These are phyloP conservation scores for Phaeosphaeriaceae sp. DNA, from an alignment of 2,329 filamentous ascomycete genomes.

Conservation along the genomic window DNA sequence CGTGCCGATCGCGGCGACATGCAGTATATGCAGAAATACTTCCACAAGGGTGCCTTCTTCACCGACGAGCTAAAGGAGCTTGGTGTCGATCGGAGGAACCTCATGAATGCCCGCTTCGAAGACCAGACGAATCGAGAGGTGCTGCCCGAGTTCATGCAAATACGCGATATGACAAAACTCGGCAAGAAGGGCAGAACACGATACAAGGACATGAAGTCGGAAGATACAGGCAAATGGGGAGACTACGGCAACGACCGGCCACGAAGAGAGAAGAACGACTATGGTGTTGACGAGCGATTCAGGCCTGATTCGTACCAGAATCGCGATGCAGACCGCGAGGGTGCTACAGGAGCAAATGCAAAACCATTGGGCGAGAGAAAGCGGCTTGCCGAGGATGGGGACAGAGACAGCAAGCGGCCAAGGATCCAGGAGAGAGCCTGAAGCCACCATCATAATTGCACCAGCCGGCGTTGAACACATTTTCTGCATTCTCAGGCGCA, in stretches of 20 bases:
- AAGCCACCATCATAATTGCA: conserved; percentile 7
- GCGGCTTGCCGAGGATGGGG: conserved; percentile 46
- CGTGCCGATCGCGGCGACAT: conserved; percentile 77
- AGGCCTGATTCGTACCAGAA: conserved; percentile 63
- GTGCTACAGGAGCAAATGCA: conserved; percentile 72
- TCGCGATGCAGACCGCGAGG: conserved; percentile 45
- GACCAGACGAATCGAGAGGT: conserved; percentile 82
- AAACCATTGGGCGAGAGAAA: conserved; percentile 71
- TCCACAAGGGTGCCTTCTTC: conserved; percentile 96
- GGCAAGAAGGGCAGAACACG: conserved; percentile 90
- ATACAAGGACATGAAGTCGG: conserved; percentile 84
- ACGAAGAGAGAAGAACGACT: conserved; percentile 48
- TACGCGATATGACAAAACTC: conserved; percentile 90
- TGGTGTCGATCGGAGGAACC: conserved; percentile 78
- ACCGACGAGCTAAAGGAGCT: conserved; percentile 78
- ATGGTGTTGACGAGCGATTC: conserved; percentile 69
- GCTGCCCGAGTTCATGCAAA: conserved; percentile 88
- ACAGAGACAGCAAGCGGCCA: conserved; percentile 54
- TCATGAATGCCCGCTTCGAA: conserved; percentile 87
- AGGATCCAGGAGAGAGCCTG: conserved; percentile 45
- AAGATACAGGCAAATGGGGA: conserved; percentile 92
- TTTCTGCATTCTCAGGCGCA: conserved; percentile 11
- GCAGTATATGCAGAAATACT: conserved; percentile 93
- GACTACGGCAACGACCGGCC: conserved; percentile 61
- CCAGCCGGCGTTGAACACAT: conserved; percentile 15